Conservation (phyloP, 345 rosid species). For the Mallotus nudiflorus region DNA sequence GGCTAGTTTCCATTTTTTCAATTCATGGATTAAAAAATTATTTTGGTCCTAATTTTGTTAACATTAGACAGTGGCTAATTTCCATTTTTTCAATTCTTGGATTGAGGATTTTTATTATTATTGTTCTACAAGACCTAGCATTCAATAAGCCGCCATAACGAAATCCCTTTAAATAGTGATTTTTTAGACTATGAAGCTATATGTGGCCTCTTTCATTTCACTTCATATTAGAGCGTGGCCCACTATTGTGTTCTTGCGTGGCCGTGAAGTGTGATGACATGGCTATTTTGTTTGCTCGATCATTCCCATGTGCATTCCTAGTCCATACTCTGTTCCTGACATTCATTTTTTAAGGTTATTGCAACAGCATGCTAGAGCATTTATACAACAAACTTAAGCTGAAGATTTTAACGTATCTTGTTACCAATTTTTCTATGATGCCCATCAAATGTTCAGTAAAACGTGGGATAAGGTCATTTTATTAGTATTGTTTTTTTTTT, state of each 20-base stretch:
- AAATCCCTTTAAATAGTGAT: background rate
- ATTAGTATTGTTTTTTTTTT: conserved; percentile 11
- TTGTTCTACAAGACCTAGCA: background rate
- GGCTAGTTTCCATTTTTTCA: background rate
- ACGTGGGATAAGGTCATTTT: background rate
- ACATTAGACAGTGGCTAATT: background rate
- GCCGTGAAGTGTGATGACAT: conserved; percentile 13
- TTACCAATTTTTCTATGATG: background rate
- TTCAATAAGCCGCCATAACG: background rate
- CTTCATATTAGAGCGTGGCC: background rate
- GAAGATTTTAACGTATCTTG: background rate
- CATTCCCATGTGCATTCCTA: conserved; percentile 10
- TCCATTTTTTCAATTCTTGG: background rate
- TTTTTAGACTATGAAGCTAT: background rate
- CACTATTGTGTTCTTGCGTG: background rate
- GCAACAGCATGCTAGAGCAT: conserved; percentile 1
- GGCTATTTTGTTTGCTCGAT: background rate
- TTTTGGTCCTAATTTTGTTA: background rate
- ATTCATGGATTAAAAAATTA: background rate
- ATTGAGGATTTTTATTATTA: too few species aligned
- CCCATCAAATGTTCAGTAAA: background rate
- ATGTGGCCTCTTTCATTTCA: background rate
- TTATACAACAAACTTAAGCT: conserved; percentile 1
- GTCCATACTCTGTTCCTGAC: background rate
- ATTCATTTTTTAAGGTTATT: conserved; percentile 5